These are phyloP conservation scores for Ophiosphaerella herpotricha DNA, from an alignment of 2,329 filamentous ascomycete genomes.

Conservation along the genomic window DNA sequence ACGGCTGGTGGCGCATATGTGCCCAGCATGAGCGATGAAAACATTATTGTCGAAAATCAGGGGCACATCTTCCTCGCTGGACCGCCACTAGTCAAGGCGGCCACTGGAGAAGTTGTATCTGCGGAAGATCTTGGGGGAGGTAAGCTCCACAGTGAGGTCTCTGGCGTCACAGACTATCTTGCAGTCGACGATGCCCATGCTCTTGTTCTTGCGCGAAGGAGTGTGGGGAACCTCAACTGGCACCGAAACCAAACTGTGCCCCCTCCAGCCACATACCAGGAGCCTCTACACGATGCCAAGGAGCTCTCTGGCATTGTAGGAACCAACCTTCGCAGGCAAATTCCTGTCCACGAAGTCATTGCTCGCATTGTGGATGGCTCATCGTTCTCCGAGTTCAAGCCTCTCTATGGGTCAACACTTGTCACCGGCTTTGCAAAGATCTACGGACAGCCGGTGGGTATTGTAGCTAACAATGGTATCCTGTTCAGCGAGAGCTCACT, in stretches of 20 bases:
- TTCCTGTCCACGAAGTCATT: slow-evolving; percentile 88
- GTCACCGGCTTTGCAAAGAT: slow-evolving; percentile 89
- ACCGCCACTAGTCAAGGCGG: slow-evolving; percentile 91
- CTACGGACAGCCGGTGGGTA: slow-evolving; percentile 87
- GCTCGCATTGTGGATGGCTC: slow-evolving; percentile 90
- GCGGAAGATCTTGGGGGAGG: slow-evolving; percentile 92
- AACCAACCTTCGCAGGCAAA: slow-evolving; percentile 83
- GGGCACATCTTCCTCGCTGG: slow-evolving; percentile 98
- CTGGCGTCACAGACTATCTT: slow-evolving; percentile 92
- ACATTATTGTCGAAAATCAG: slow-evolving; percentile 92
- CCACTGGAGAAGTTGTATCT: slow-evolving; percentile 88
- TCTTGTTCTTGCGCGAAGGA: slow-evolving; percentile 80
- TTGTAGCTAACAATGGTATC: slow-evolving; percentile 95
- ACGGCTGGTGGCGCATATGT: slow-evolving; percentile 96
- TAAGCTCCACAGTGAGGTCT: slow-evolving; percentile 85
- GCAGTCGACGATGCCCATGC: slow-evolving; percentile 94
- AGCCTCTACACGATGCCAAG: slow-evolving; percentile 77
- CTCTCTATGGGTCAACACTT: slow-evolving; percentile 83
- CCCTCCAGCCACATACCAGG: slow-evolving; percentile 59
- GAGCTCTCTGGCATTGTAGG: slow-evolving; percentile 89
- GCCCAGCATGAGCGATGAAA: slow-evolving; percentile 96
- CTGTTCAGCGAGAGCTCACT: slow-evolving; percentile 86
- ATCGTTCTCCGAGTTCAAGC: slow-evolving; percentile 93
- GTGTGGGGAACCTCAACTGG: slow-evolving; percentile 89
- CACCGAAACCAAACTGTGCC: slow-evolving; percentile 54